Base-by-base conservation (phyloP, 129 eudicot genomes). In the Lonicera japonica region DNA sequence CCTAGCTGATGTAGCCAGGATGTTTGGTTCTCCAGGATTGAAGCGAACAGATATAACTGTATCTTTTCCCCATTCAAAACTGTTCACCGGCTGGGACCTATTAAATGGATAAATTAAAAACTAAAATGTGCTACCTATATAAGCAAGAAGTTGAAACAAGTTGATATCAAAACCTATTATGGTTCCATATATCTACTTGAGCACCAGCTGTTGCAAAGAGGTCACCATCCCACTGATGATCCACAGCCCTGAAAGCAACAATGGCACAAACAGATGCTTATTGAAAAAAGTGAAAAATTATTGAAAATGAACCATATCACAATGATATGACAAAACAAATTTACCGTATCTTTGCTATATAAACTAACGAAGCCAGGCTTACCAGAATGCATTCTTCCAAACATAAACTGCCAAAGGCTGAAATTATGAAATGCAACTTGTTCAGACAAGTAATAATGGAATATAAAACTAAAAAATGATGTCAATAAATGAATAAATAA, bases 171-270 rank as follows among this genome's bases (percentile, higher is more conserved):
- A 61, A 92, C 98, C 98, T 85, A 73, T 82, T 87, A 77, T 85
- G 98, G 73, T 92, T 85, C 98, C 98, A 92, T 73, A 92, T 84
- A 70, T 85, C 96, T 50, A 92, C 86, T 79, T 84, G 98, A 72
- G 95, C 88, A 74, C 98, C 98, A 64, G 85, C 96, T 5, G 98
- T 92, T 15, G 98, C 98, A 80, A 92, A 92, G 50, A 73, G 79
- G 41, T 74, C 72, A 72, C 96, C 95, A 59, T 83, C 86, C 88
- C 86, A 84, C 72, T 92, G 95, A 70, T 92, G 98, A 75, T 92
- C 98, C 56, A 84, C 96, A 47, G 83, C 96, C 86, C 96, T 87
- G 68, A 29, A 29, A 1, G 2, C 6, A 29, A 29, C 2, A 29
- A 29, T n/a, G n/a, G n/a, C n/a, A n/a, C n/a, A n/a, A n/a, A n/a